A percentile compares a stretch with the other conserved stretches of the same genome.
These are phyloP conservation scores for Fusarium mexicanum DNA, from an alignment of 2,329 filamentous ascomycete genomes.

Conservation along the genomic window DNA sequence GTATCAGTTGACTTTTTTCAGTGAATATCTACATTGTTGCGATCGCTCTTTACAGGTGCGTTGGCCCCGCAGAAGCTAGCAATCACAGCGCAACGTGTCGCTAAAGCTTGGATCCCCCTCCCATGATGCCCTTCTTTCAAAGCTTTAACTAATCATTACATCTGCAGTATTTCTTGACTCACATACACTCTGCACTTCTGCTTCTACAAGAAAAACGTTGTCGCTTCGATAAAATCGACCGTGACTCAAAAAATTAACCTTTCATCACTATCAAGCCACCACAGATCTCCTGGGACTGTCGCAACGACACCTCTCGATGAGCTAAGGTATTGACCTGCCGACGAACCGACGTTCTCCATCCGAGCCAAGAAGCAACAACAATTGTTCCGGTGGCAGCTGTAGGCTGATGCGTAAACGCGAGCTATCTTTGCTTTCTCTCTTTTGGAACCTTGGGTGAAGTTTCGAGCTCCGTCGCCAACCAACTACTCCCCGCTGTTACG, in stretches of 20 bases:
- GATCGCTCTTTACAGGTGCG: constrained; percentile 50
- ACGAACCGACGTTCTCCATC: constrained; percentile 25
- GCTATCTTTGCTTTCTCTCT: constrained; percentile 46
- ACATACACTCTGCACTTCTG: constrained; percentile 31
- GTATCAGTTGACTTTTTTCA: constrained; percentile 52
- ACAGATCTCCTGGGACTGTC: constrained; percentile 20
- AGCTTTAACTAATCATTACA: constrained; percentile 43
- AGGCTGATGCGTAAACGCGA: constrained; percentile 54
- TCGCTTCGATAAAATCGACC: constrained; percentile 11
- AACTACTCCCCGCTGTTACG: constrained; percentile 21
- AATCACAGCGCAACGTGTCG: constrained; percentile 40
- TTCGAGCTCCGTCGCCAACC: constrained; percentile 34
- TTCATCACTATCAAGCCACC: constrained; percentile 5
- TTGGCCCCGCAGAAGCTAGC: constrained; percentile 27
- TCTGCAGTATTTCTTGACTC: constrained; percentile 41
- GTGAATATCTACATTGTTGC: constrained; percentile 47
- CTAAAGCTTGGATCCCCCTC: constrained; percentile 44
- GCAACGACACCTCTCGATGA: constrained; percentile 41
- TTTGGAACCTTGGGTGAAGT: constrained; percentile 47
- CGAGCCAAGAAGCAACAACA: constrained; percentile 21
- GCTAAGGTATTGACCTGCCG: constrained; percentile 40
- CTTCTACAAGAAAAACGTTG: constrained; percentile 8
- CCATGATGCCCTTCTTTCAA: constrained; percentile 39
- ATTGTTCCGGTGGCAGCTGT: constrained; percentile 34
- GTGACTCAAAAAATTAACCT: constrained; percentile 23